Evolutionary conservation across 306 rosid genomes (phyloP), one percentile per base, ranked within the genome.

Genomic region (Pyrus bretschneideri): DNA sequence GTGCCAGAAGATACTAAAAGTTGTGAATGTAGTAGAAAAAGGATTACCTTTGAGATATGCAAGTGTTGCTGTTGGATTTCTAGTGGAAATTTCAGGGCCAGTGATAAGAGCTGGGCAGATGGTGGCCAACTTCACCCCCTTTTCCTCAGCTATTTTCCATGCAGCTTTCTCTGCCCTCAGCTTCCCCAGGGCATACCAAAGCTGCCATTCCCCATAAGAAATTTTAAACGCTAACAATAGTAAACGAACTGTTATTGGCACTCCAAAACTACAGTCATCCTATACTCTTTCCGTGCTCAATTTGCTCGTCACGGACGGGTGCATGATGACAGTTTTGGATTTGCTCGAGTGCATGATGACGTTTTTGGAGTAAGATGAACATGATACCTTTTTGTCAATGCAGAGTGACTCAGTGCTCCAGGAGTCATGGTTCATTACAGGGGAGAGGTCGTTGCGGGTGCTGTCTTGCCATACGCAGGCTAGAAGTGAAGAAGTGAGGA

Each of bases 131-230:
- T 87, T 87, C 12, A 95, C 31, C 5, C 90, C 92, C 35, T 21
- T 86, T 68, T 92, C 92, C 35, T 82, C 81, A 13, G 99, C 97
- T 73, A 92, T 71, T 60, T 80, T 85, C 97, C 99, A 91, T 1
- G 99, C 97, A 19, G 88, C 88, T 49, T 88, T 92, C 78, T 95
- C 97, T 42, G 99, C 93, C 67, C 86, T 86, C 75, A 82, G 80
- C 78, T 92, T 92, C 3, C 97, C 99, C 80, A 90, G 38, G 5
- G 99, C 97, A 85, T 86, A 95, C 99, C 99, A 95, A 0, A 95
- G 90, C 99, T 90, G 88, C 81, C 73, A 78, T 38, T 64, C 17
- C 54, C 17, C 17, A 49, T 49, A 5, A 14, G 6, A 49, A 17
- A 4, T 14, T 46, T 4, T 14, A 14, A 49, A 14, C 5, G 6